phyloP scores from a whole-genome alignment of 257 asterid genomes.

The Capsicum baccatum region DNA sequence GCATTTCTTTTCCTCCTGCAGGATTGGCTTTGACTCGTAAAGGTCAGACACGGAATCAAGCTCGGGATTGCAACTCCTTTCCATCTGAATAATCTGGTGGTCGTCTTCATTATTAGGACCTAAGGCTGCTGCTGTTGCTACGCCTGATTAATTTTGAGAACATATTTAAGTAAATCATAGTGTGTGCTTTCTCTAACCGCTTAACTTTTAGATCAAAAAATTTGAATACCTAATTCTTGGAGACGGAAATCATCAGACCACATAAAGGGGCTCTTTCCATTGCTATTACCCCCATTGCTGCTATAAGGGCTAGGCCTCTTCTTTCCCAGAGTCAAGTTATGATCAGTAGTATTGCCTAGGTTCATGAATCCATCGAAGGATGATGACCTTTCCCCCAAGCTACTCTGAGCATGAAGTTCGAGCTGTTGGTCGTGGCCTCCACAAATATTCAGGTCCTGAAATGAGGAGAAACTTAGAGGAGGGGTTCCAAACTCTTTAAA shows the following conservation, averaged over 20 bases:
- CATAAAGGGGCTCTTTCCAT: slow-evolving; percentile 59
- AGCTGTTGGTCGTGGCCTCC: slow-evolving; percentile 54
- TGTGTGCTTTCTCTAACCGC: not conserved
- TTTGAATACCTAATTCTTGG: slow-evolving; percentile 44
- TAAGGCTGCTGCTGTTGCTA: not conserved
- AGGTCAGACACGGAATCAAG: slow-evolving; percentile 57
- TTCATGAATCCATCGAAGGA: slow-evolving; percentile 48
- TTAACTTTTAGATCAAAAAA: not conserved
- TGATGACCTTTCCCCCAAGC: slow-evolving; percentile 46
- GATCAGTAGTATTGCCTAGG: slow-evolving; percentile 30
- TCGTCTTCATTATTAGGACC: slow-evolving; percentile 40
- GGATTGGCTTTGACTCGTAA: slow-evolving; percentile 58
- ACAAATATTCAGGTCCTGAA: slow-evolving; percentile 87
- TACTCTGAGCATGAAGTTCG: slow-evolving; percentile 53
- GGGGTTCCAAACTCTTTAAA: slow-evolving; percentile 50
- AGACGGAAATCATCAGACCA: slow-evolving; percentile 78
- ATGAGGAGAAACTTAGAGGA: slow-evolving; percentile 60
- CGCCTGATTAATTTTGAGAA: not conserved
- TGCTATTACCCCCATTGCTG: slow-evolving; percentile 30
- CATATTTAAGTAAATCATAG: not conserved
- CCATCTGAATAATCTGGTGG: slow-evolving; percentile 49
- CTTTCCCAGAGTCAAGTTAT: slow-evolving; percentile 48
- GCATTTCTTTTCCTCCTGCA: slow-evolving; percentile 19
- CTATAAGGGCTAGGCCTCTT: slow-evolving; percentile 63
- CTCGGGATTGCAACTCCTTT: slow-evolving; percentile 39